Evolutionary conservation across 108 stramenopile species (phyloP).

Genomic region (Skeletonema costatum): DNA sequence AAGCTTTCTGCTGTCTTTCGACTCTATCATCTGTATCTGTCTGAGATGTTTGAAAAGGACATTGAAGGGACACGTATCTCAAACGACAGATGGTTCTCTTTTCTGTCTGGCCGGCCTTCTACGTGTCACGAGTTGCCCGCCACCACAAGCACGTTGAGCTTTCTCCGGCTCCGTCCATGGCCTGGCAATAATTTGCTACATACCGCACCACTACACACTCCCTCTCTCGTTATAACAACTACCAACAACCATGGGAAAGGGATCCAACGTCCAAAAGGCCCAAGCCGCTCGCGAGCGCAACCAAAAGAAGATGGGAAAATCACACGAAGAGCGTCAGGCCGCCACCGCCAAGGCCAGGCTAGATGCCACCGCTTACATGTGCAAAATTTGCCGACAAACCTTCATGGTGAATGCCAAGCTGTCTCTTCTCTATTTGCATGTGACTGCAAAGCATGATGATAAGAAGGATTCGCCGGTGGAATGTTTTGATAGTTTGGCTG

Average conservation of each 20-base stretch:
- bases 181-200: no score
- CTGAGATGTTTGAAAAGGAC: no score
- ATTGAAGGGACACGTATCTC: no score
- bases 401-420: constrained; percentile 89
- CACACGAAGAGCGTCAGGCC: constrained; percentile 87
- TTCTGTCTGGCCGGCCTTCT: no score
- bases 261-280: constrained; percentile 90
- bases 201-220: background rate
- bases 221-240: background rate
- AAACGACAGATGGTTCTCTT: no score
- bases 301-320: constrained; percentile 83
- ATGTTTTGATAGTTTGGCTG: constrained; percentile 72
- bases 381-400: constrained; percentile 81
- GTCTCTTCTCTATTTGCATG: constrained; percentile 72
- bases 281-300: constrained; percentile 84
- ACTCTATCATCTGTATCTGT: no score
- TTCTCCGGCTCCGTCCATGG: no score
- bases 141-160: no score
- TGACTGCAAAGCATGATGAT: constrained; percentile 75
- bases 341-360: constrained; percentile 70
- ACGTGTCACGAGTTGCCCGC: no score
- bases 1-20: no score
- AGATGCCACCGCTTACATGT: constrained; percentile 81
- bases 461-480: constrained; percentile 46
- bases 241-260: constrained; percentile 73